A percentile compares a stretch with the other conserved stretches of the same genome.
These are phyloP conservation scores for Penicillium psychrosexuale DNA, from an alignment of 2,329 filamentous ascomycete species.

Conservation along the genomic window DNA sequence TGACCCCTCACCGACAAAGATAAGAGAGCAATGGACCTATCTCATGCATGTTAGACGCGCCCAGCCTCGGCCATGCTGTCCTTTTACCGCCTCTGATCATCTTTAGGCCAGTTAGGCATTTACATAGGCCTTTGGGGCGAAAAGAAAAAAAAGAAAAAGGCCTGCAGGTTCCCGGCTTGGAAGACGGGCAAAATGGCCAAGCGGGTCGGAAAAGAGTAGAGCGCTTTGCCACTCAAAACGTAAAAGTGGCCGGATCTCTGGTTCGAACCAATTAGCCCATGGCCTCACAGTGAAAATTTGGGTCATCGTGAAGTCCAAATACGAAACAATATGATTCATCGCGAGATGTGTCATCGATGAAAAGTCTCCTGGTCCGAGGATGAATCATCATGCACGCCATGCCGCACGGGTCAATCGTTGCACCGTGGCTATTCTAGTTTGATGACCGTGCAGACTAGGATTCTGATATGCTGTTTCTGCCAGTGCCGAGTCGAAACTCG, in stretches of 20 bases:
- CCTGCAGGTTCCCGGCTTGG: conserved; percentile 7
- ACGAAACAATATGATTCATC: conserved; percentile 25
- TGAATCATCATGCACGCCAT: conserved; percentile 18
- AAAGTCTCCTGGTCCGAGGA: conserved; percentile 5
- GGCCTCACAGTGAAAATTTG: not conserved
- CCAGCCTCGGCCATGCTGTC: conserved; percentile 10
- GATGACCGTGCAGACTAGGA: not conserved
- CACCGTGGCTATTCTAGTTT: conserved; percentile 1
- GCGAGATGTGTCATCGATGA: conserved; percentile 9
- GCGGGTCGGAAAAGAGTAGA: conserved; percentile 14
- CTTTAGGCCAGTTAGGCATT: not conserved
- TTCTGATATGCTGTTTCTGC: not conserved
- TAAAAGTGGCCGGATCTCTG: conserved; percentile 7
- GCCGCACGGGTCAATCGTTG: conserved; percentile 16
- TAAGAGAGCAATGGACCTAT: conserved; percentile 13
- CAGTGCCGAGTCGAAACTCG: not conserved
- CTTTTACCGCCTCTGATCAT: conserved; percentile 18
- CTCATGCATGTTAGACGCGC: conserved; percentile 18
- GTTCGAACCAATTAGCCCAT: conserved; percentile 11
- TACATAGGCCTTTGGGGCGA: not conserved
- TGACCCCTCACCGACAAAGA: not conserved
- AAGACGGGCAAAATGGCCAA: not conserved
- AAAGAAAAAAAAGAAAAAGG: not conserved
- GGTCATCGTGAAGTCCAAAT: not conserved
- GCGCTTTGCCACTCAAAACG: conserved; percentile 20